Conservation (phyloP, 345 rosid species). For the Nephelium lappaceum region DNA sequence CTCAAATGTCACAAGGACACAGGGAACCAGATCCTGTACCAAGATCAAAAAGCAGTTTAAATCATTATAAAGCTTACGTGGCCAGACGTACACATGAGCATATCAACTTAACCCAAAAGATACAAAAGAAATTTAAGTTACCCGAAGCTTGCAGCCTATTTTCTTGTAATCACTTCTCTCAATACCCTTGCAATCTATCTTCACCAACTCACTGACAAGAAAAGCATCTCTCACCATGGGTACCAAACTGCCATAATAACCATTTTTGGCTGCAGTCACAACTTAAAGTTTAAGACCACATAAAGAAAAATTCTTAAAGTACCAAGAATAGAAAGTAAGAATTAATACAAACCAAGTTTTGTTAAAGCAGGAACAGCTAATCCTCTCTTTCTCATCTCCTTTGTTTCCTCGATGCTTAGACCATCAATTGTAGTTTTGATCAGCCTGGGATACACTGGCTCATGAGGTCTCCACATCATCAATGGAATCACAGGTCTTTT, state of each 20-base stretch:
- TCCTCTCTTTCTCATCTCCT: conserved; percentile 84
- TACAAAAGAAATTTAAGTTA: conserved; percentile 24
- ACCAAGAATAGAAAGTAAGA: conserved; percentile 1
- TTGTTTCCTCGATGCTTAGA: conserved; percentile 77
- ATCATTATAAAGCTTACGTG: neutral
- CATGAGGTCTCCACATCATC: conserved; percentile 96
- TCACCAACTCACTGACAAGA: conserved; percentile 62
- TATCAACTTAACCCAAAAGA: neutral
- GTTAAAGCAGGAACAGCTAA: conserved; percentile 73
- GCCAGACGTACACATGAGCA: neutral
- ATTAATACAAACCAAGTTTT: conserved; percentile 59
- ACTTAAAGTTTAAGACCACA: conserved; percentile 19
- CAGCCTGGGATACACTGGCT: conserved; percentile 83
- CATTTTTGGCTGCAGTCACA: conserved; percentile 76
- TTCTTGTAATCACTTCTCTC: conserved; percentile 88
- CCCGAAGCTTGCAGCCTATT: conserved; percentile 92
- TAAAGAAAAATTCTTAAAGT: neutral
- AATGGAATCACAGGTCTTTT: conserved; percentile 80
- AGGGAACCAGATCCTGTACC: conserved; percentile 79
- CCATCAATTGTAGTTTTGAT: conserved; percentile 87
- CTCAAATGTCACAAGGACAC: conserved; percentile 81
- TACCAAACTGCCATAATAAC: conserved; percentile 87
- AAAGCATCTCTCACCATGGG: conserved; percentile 96
- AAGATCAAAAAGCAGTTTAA: conserved; percentile 3
- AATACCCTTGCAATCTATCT: conserved; percentile 83